Conservation (phyloP, 2,329 filamentous ascomycete species). For the Colletotrichum theobromicola region DNA sequence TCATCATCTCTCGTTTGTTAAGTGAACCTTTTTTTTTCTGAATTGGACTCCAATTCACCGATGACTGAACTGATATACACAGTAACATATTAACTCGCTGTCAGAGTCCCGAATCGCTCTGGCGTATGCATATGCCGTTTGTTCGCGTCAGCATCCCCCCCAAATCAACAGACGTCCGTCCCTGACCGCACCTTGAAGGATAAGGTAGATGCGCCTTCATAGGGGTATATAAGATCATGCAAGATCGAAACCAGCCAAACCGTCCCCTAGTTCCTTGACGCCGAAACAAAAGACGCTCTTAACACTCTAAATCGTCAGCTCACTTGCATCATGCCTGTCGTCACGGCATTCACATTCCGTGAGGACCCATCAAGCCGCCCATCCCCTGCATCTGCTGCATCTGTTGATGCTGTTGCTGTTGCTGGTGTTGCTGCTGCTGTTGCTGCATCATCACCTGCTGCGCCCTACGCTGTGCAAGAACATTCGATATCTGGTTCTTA, state of each 20-base stretch:
- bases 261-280: conserved; percentile 3
- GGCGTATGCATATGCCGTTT: conserved; percentile 4
- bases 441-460: conserved; percentile 44
- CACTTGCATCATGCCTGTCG: too few species aligned
- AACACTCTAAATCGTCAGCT: background rate
- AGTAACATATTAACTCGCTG: conserved; percentile 13
- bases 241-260: conserved; percentile 12
- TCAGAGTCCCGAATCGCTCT: background rate
- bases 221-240: conserved; percentile 23
- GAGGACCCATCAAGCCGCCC: conserved; percentile 58
- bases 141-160: background rate
- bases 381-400: conserved; percentile 52
- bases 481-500: conserved; percentile 35
- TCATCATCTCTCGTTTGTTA: background rate
- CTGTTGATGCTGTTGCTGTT: conserved; percentile 34
- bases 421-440: conserved; percentile 33
- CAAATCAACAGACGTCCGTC: conserved; percentile 9
- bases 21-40: background rate
- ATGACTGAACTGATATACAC: conserved; percentile 4
- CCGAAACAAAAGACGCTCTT: conserved; percentile 12
- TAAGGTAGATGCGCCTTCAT: conserved; percentile 20
- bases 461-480: conserved; percentile 34
- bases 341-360: conserved; percentile 45
- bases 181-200: conserved; percentile 17
- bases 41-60: background rate